A percentile compares a stretch with the other conserved stretches of the same genome.
Evolutionary conservation across 2,329 filamentous ascomycete species (phyloP).

Genomic region (Coniella vitis): DNA sequence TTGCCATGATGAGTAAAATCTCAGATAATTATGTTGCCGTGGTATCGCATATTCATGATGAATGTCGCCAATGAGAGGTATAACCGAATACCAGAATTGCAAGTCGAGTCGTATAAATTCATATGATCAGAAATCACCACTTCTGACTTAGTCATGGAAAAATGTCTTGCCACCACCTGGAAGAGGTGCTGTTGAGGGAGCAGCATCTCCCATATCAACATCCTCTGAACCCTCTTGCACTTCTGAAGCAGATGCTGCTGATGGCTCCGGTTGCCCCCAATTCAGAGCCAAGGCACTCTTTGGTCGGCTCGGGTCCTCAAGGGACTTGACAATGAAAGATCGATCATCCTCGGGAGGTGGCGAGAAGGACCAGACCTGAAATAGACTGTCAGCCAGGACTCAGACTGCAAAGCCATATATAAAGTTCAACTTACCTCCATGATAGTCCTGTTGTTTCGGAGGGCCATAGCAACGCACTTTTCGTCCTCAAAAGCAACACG

Average conservation of each 20-base stretch:
- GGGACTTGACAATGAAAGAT: slow-evolving; percentile 36
- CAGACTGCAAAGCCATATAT: not conserved
- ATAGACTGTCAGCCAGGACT: slow-evolving; percentile 22
- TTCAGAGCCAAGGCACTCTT: slow-evolving; percentile 44
- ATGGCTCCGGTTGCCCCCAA: slow-evolving; percentile 30
- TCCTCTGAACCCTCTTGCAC: slow-evolving; percentile 36
- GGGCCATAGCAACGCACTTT: slow-evolving; percentile 93
- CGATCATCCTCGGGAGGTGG: slow-evolving; percentile 66
- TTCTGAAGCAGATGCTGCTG: slow-evolving; percentile 24
- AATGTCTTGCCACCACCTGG: slow-evolving; percentile 41
- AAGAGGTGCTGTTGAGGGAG: slow-evolving; percentile 47
- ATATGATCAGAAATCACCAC: not conserved
- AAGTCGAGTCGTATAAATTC: not conserved
- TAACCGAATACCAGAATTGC: not conserved
- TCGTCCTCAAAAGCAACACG: slow-evolving; percentile 97
- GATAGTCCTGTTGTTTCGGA: slow-evolving; percentile 75
- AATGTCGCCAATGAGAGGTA: not conserved
- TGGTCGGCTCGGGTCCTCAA: slow-evolving; percentile 41
- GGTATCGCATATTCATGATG: not conserved
- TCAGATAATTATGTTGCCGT: not conserved
- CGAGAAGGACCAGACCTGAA: slow-evolving; percentile 88
- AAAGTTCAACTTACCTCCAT: slow-evolving; percentile 72
- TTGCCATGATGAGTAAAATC: slow-evolving; percentile 7
- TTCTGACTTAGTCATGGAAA: slow-evolving; percentile 37
- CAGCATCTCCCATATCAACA: slow-evolving; percentile 50